Evolutionary conservation across 306 rosid genomes (phyloP).

Genomic region (Cicer pinnatifidum): DNA sequence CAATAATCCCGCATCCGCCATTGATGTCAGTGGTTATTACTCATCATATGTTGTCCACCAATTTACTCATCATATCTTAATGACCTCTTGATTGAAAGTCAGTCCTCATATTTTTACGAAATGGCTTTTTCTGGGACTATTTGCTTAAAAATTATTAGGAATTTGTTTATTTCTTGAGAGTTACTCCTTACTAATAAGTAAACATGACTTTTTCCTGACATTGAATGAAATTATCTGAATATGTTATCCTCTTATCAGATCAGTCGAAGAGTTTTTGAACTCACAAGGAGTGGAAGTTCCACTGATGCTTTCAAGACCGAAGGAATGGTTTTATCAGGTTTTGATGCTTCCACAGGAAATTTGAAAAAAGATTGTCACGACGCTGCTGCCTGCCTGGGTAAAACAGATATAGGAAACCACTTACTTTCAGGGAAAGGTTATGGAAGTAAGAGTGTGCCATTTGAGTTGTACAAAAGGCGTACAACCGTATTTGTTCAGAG

Average conservation of each 20-base stretch:
- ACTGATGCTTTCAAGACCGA: constrained; percentile 55
- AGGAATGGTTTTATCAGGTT: constrained; percentile 44
- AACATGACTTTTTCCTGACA: background rate
- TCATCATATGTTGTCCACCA: background rate
- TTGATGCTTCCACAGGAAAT: constrained; percentile 45
- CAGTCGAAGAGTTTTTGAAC: constrained; percentile 81
- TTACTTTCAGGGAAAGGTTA: constrained; percentile 50
- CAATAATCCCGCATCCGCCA: background rate
- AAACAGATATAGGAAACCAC: constrained; percentile 47
- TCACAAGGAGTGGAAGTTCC: constrained; percentile 56
- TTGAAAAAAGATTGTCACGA: constrained; percentile 42
- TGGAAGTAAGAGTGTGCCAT: constrained; percentile 58
- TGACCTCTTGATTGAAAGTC: background rate
- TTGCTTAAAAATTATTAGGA: too few species aligned
- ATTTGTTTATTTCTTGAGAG: too few species aligned
- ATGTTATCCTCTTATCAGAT: constrained; percentile 62
- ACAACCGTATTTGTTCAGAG: constrained; percentile 70
- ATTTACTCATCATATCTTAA: background rate
- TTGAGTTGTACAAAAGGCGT: constrained; percentile 82
- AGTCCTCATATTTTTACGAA: background rate
- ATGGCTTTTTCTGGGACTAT: background rate
- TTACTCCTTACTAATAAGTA: background rate
- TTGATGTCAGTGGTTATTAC: background rate
- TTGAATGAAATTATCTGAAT: constrained; percentile 10
- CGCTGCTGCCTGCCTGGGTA: constrained; percentile 24